phyloP scores from a whole-genome alignment of 2,329 filamentous ascomycete genomes.

The Zarea fungicola region DNA sequence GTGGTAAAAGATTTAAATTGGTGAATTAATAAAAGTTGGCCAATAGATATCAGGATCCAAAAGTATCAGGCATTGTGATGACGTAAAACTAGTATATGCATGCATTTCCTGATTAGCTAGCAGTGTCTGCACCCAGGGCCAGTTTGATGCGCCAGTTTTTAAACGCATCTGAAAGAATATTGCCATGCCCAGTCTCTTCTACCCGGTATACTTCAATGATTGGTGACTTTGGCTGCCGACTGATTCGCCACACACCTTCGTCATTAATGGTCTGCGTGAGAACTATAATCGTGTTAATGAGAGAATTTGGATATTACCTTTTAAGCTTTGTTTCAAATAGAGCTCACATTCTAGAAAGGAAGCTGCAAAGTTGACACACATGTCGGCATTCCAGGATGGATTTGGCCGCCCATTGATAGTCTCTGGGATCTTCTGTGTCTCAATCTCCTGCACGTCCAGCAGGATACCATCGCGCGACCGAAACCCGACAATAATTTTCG shows the following conservation, averaged over 20 bases:
- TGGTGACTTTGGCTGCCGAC: slow-evolving; percentile 55
- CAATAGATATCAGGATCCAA: not conserved
- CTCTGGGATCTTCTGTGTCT: slow-evolving; percentile 72
- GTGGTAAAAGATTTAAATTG: slow-evolving; percentile 11
- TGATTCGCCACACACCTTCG: slow-evolving; percentile 76
- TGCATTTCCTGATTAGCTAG: not conserved
- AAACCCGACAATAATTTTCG: slow-evolving; percentile 87
- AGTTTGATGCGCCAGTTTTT: slow-evolving; percentile 65
- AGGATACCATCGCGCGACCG: slow-evolving; percentile 69
- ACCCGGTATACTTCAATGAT: slow-evolving; percentile 69
- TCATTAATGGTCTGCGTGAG: slow-evolving; percentile 58
- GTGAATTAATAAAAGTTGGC: not conserved
- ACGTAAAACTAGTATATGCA: not conserved
- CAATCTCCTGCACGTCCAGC: slow-evolving; percentile 67
- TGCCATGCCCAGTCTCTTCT: slow-evolving; percentile 68
- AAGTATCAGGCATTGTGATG: not conserved
- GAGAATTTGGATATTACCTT: not conserved
- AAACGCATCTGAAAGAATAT: slow-evolving; percentile 73
- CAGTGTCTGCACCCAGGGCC: slow-evolving; percentile 24
- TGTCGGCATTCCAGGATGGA: slow-evolving; percentile 81
- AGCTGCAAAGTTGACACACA: slow-evolving; percentile 86
- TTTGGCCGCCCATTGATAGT: slow-evolving; percentile 63
- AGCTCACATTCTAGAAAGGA: slow-evolving; percentile 69
- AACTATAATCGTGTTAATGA: slow-evolving; percentile 42
- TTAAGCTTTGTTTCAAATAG: no score